Conservation (phyloP, 257 asterid genomes). For the Nicotiana otophora region DNA sequence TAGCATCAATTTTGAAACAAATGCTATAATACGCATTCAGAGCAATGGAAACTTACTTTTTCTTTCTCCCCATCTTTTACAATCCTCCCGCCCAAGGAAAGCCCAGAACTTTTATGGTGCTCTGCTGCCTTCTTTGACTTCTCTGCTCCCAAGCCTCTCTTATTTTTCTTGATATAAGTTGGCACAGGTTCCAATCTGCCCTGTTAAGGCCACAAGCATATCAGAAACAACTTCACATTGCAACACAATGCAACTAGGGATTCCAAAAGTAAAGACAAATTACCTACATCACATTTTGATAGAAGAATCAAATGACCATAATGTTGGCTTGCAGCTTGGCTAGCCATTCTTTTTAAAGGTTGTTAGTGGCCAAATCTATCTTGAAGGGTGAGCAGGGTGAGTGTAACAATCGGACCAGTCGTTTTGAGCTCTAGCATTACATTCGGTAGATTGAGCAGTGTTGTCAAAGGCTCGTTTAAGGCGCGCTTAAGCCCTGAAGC, state of each 20-base stretch:
- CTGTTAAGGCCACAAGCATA: slow-evolving; percentile 32
- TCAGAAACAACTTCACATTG: background rate
- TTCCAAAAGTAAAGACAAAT: background rate
- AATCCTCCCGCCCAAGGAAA: background rate
- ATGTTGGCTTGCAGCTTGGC: background rate
- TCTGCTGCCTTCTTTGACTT: slow-evolving; percentile 35
- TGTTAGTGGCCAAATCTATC: background rate
- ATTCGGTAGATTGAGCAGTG: too few relatives aligned
- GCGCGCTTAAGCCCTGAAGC: too few relatives aligned
- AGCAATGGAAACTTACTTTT: slow-evolving; percentile 32
- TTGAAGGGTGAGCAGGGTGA: background rate
- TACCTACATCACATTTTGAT: background rate
- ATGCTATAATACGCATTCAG: background rate
- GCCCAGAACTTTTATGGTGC: slow-evolving; percentile 13
- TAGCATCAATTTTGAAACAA: background rate
- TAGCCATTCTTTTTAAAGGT: background rate
- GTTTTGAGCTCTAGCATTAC: too few relatives aligned
- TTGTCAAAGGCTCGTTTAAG: too few relatives aligned
- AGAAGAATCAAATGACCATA: background rate
- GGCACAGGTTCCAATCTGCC: slow-evolving; percentile 89
- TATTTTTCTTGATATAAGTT: slow-evolving; percentile 60
- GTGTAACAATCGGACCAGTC: too few relatives aligned
- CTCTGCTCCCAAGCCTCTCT: slow-evolving; percentile 88
- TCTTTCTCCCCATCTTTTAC: slow-evolving; percentile 20
- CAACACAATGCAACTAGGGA: background rate